Evolutionary conservation across 306 rosid species (phyloP).

Genomic region (Gynostemma pentaphyllum): DNA sequence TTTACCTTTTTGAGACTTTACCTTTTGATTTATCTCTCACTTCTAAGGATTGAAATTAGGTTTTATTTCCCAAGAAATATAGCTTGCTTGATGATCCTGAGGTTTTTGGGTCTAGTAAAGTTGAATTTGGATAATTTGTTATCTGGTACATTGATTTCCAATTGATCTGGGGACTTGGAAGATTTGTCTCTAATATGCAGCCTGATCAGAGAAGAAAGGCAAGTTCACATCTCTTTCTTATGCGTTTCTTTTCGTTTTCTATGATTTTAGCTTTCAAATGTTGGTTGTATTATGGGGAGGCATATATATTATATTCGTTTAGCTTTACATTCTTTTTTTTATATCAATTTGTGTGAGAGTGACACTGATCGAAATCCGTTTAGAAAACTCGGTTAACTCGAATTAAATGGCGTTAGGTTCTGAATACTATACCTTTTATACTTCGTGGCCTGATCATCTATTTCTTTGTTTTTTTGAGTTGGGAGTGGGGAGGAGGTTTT

Average conservation of each 20-base stretch:
- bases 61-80: not conserved
- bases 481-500: too few species aligned
- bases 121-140: conserved; percentile 19
- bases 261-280: too few species aligned
- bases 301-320: too few species aligned
- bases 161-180: conserved; percentile 19
- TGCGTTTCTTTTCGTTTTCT: not conserved
- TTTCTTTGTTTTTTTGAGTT: too few species aligned
- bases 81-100: conserved; percentile 24
- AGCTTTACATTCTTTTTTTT: too few species aligned
- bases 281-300: too few species aligned
- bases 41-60: conserved; percentile 18
- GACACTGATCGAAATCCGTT: not conserved
- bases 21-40: conserved; percentile 8
- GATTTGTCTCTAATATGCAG: conserved; percentile 54
- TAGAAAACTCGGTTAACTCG: not conserved
- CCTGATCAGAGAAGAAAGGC: conserved; percentile 93
- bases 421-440: not conserved
- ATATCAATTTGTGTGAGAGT: not conserved
- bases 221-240: conserved; percentile 15
- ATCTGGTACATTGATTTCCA: conserved; percentile 28
- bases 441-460: too few species aligned
- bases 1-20: conserved; percentile 9
- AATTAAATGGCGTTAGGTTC: not conserved
- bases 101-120: conserved; percentile 14